Percentiles rank a stretch among this genome's conserved stretches.
These are phyloP conservation scores for Metschnikowia dekortorum DNA, from an alignment of 805 yeast species.

Conservation along the genomic window DNA sequence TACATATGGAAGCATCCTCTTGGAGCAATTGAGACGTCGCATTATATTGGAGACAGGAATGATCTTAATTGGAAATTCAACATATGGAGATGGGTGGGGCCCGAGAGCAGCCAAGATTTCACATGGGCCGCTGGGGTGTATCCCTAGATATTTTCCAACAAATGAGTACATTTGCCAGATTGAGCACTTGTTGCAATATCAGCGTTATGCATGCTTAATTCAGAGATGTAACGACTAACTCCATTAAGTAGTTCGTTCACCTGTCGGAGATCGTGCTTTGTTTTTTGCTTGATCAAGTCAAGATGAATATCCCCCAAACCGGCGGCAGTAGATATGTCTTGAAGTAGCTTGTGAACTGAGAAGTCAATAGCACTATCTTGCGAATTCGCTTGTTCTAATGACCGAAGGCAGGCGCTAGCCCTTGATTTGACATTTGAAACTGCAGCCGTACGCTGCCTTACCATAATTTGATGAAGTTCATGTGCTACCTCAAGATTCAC, in stretches of 20 bases:
- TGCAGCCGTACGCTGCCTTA: not conserved
- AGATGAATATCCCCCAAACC: not conserved
- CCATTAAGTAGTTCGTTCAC: not conserved
- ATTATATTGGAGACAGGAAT: constrained; percentile 69
- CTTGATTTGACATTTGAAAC: not conserved
- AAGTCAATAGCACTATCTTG: not conserved
- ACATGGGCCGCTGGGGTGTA: not conserved
- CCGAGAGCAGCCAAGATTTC: constrained; percentile 1
- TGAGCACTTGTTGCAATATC: not conserved
- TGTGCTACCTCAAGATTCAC: not conserved
- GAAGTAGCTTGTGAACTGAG: not conserved
- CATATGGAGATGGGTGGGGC: constrained; percentile 66
- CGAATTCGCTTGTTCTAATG: not conserved
- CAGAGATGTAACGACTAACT: not conserved
- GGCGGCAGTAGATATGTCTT: not conserved
- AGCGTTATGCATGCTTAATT: not conserved
- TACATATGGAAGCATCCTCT: constrained; percentile 46
- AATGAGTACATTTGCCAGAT: not conserved
- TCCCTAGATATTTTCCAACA: not conserved
- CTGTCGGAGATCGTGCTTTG: not conserved
- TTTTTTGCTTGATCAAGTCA: not conserved
- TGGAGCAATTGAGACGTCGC: constrained; percentile 59
- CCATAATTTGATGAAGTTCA: not conserved
- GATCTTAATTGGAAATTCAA: constrained; percentile 86
- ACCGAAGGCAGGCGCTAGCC: not conserved